Evolutionary conservation across 2,329 filamentous ascomycete species (phyloP).

Genomic region (Fusarium equiseti): DNA sequence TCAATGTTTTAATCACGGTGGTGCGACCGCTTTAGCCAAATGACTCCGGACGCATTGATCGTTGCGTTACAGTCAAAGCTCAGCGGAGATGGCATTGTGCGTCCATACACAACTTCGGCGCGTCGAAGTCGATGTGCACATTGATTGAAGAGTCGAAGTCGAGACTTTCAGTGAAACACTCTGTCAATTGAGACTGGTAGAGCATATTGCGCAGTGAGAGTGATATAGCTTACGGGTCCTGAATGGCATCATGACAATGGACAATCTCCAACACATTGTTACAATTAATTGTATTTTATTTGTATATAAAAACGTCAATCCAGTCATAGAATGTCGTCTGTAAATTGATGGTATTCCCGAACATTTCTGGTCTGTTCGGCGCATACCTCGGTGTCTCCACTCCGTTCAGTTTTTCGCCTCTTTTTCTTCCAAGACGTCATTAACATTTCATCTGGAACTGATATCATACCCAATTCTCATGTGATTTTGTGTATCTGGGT

Average conservation of each 20-base stretch:
- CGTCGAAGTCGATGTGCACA: conserved; percentile 54
- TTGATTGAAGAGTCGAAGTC: no score
- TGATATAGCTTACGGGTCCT: not conserved
- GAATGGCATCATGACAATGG: not conserved
- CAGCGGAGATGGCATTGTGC: conserved; percentile 43
- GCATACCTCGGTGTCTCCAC: conserved; percentile 27
- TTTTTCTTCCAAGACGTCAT: conserved; percentile 32
- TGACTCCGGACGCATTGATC: not conserved
- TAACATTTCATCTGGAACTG: not conserved
- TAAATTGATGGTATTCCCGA: not conserved
- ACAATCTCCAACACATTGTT: not conserved
- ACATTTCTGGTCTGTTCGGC: conserved; percentile 3
- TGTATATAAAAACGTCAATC: not conserved
- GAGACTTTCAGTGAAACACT: not conserved
- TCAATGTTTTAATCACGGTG: conserved; percentile 21
- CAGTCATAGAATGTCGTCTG: not conserved
- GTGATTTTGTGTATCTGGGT: not conserved
- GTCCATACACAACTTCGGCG: conserved; percentile 59
- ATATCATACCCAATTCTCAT: not conserved
- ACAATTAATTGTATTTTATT: not conserved
- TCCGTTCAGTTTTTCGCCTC: not conserved
- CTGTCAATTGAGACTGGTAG: not conserved
- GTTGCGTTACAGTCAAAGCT: conserved; percentile 47
- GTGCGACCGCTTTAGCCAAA: conserved; percentile 23
- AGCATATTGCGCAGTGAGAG: not conserved